Base-by-base conservation (phyloP, 148 eudicot genomes). In the Chenopodium album region DNA sequence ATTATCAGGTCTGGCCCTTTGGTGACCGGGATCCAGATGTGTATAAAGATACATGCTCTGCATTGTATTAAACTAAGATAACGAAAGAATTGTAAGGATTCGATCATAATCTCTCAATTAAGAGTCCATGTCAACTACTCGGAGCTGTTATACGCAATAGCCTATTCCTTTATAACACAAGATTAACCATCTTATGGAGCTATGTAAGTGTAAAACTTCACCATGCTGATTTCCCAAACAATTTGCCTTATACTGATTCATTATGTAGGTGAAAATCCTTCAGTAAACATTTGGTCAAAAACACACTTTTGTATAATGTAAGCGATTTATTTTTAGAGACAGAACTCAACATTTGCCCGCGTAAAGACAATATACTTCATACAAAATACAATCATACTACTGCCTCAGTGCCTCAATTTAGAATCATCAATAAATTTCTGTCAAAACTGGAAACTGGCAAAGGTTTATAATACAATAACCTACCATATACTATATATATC, bases 121-220 rank as follows among this genome's bases (percentile, higher is more conserved):
- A 34, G 37, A 34, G 37, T 34, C 37, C 3, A 34, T 34, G 37
- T 34, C 37, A 34, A 34, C 37, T 34, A 34, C 37, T 34, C 4
- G 37, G 37, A 34, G 37, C 3, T 34, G 37, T 34, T 34, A 34
- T 48, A 48, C 1, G 54, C 54, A 12, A 50, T 41, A 41, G 8
- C 44, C 12, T 1, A 11, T 50, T 50, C 54, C 54, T 50, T 50
- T 9, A 11, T 50, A 11, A 10, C 54, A 50, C 14, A 9, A 50
- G 76, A 32, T 44, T 44, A 26, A 7, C 74, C 56, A 6, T 22
- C 68, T 8, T 75, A 79, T 83, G 79, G 48, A 1, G 4, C 59
- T 0, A 28, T 80, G 9, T 80, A 84, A 6, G 23, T 66, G 19
- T 76, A 56, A 28, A 84, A 80, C 4, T 14, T 56, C 17, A 56